Base-by-base conservation (phyloP, 805 yeast genomes). In the Priceomyces haplophilus region DNA sequence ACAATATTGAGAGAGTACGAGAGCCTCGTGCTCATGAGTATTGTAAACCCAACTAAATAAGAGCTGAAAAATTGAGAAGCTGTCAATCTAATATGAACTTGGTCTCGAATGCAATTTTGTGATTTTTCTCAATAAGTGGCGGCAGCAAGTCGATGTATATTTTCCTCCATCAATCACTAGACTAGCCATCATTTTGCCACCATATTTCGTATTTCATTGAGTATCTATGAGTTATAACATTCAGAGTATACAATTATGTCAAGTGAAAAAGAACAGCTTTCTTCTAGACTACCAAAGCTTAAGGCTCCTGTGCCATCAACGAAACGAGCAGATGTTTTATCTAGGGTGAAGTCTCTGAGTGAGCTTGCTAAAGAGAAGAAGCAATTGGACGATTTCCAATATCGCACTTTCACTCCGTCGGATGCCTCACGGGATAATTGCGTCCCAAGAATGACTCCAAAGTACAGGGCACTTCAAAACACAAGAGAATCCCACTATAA, bases 401-500 rank as follows among this genome's bases (percentile, higher is more conserved):
- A 20, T 19, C 15, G 47, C n/a, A 20, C 43, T 36, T 25, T 38
- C 17, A 43, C 47, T 0, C 47, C 43, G 2, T 25, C 15, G 7
- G 30, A 25, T 6, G 34, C 24, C 8, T n/a, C 11, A 4, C n/a
- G 27, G 10, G 25, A 20, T 5, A 31, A 21, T 13, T 18, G 20
- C 11, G 13, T 12, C 8, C n/a, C 19, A 10, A 33, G 38, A 6
- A 50, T 69, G 40, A 50, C 69, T 39, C 69, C 67, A 3, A 60
- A 65, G 7, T 65, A 66, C 38, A 53, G 57, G 23, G 53, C 58
- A 10, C 59, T 67, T 37, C 64, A 61, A 41, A 37, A 50, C 11
- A 47, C 47, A 7, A 49, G 73, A 24, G 70, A 63, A 40, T 32
- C 51, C 8, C 66, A 63, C 44, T 82, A 79, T 50, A 64, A 67